Base-by-base conservation (phyloP, 129 eudicot genomes). In the Lactuca sativa region DNA sequence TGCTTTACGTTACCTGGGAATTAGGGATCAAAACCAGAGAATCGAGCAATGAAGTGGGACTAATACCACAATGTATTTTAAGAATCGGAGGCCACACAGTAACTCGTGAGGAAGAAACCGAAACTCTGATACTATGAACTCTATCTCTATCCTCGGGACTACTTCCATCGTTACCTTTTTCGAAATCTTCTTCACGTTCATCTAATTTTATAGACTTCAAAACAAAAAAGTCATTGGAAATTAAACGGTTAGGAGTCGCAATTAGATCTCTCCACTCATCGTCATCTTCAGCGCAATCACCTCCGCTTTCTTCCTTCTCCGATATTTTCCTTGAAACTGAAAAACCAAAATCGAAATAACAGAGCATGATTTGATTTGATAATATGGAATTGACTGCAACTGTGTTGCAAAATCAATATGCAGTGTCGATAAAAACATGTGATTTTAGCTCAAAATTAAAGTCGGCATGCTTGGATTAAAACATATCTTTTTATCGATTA, bases 21-120 rank as follows among this genome's bases (percentile, higher is more conserved):
- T 83, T 83, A 9, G 84, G 82, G 43, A 86, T 78, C 87, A 89
- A 71, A 60, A 86, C 15, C 15, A 86, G 87, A 36, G 87, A 84
- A 55, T 86, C 90, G 14, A 83, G 82, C 82, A 83, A 76, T 6
- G 81, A 76, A 0, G 84, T 80, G 0, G 85, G 84, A 43, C 84
- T 82, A 37, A 86, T 70, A 4, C 89, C 96, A 16, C 84, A 37
- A 5, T 89, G 87, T 40, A 82, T 73, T 1, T 86, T 79, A 66
- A 79, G 76, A 15, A 53, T 78, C 34, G 76, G 80, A 13, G 81
- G 70, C 17, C 57, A 71, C 25, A 4, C 77, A 6, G 56, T 73
- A 3, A 82, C 80, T 7, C 78, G 62, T 3, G 71, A 25, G 32
- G 69, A 67, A 33, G 36, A 77, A 40, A 72, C 83, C 25, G 16